Base-by-base conservation (phyloP, 1,284 basidiomycete genomes). In the Erythrobasidium hasegawianum region DNA sequence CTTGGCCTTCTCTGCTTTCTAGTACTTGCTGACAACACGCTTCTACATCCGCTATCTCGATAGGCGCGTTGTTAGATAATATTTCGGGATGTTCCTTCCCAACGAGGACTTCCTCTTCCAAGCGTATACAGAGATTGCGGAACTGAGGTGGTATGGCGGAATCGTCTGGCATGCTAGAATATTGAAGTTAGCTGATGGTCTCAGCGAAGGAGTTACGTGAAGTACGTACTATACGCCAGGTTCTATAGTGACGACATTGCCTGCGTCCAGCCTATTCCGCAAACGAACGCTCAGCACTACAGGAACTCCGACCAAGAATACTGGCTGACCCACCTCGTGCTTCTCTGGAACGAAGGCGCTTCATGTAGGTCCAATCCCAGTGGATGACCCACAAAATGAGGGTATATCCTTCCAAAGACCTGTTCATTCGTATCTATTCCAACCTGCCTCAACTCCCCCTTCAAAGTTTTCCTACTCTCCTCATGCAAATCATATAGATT, bases 31-130 rank as follows among this genome's bases (percentile, higher is more conserved):
- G 87, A 77, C 92, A 94, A 33, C 88, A 86, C 1, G 85, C 89
- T 78, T 96, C 92, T 1, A 96, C 83, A 75, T 96, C 92, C 8
- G 78, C 84, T 84, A 88, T 86, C 83, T 96, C 93, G 75, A 95
- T 95, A 0, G 93, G 93, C 38, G 90, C 91, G 52, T 85, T 80
- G 10, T 86, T 85, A 47, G 85, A 87, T 9, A 96, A 78, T 0
- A 96, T 82, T 2, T 83, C 77, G 0, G 87, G 84, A 65, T 88
- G 80, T 24, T 86, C 79, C 70, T 84, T 81, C 1, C 86, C 84
- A 9, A 96, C 82, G 0, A 93, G 81, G 0, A 96, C 86, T 72
- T 93, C 90, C 73, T 96, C 93, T 86, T 96, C 92, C 74, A 96
- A 90, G 53, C 93, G 84, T 68, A 96, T 86, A 3, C 89, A 90